phyloP scores from a whole-genome alignment of 2,329 filamentous ascomycete species.

The Lasiodiplodia sp. region DNA sequence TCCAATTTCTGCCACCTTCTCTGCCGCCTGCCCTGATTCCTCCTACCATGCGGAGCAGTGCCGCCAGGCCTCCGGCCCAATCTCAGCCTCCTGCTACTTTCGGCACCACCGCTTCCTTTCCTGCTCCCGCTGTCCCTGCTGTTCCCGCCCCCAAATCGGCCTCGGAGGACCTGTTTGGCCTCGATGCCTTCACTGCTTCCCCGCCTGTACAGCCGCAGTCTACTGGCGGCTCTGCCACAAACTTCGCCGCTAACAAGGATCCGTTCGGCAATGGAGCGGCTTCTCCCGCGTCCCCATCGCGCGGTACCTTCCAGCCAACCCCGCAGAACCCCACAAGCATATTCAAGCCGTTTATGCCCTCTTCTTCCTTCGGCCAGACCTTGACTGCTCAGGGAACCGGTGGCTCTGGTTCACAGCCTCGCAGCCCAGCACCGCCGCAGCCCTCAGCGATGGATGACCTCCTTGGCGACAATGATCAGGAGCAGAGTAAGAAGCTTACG shows the following conservation, averaged over 20 bases:
- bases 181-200: conserved; percentile 73
- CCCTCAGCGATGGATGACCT: conserved; percentile 77
- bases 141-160: conserved; percentile 72
- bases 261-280: conserved; percentile 66
- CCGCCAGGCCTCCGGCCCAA: conserved; percentile 55
- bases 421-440: conserved; percentile 44
- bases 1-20: conserved; percentile 73
- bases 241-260: conserved; percentile 59
- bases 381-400: conserved; percentile 81
- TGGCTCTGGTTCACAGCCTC: conserved; percentile 54
- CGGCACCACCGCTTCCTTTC: conserved; percentile 60
- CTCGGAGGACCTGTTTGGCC: conserved; percentile 90
- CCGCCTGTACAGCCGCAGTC: conserved; percentile 66
- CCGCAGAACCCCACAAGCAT: conserved; percentile 55
- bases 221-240: conserved; percentile 72
- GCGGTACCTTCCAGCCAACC: conserved; percentile 54
- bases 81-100: conserved; percentile 37
- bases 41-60: conserved; percentile 78
- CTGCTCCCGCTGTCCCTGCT: conserved; percentile 48
- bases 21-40: conserved; percentile 84
- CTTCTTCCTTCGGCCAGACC: conserved; percentile 88
- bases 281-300: conserved; percentile 60
- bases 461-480: conserved; percentile 87
- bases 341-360: conserved; percentile 92
- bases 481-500: conserved; percentile 85